These are phyloP conservation scores for Zygoascus hellenicus DNA, from an alignment of 1,139 yeast species.

Conservation along the genomic window DNA sequence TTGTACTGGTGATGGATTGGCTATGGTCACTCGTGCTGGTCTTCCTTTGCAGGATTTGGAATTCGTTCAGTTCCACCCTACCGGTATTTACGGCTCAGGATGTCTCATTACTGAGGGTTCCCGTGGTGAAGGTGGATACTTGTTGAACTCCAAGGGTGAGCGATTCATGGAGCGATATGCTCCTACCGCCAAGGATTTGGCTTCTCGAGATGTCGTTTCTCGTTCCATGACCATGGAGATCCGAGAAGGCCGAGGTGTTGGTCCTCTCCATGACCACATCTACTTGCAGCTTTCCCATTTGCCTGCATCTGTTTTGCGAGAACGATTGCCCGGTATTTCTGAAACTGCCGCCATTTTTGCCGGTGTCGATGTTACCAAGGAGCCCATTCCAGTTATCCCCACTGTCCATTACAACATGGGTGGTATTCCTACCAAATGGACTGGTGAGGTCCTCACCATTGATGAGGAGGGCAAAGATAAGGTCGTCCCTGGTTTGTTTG, in stretches of 20 bases:
- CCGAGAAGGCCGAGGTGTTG: conserved; percentile 99
- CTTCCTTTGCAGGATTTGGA: conserved; percentile 96
- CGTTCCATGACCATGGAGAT: conserved; percentile 98
- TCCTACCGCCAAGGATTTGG: conserved; percentile 97
- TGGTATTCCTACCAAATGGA: conserved; percentile 98
- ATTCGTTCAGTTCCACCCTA: conserved; percentile 98
- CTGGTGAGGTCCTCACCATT: conserved; percentile 85
- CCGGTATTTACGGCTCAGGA: conserved; percentile 98
- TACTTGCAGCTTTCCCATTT: conserved; percentile 89
- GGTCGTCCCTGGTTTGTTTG: conserved; percentile 88
- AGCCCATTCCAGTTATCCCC: conserved; percentile 97
- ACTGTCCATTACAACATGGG: conserved; percentile 99
- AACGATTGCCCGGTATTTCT: conserved; percentile 98
- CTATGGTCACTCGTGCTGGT: conserved; percentile 98
- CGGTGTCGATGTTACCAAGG: conserved; percentile 98
- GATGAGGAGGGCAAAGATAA: conserved; percentile 86
- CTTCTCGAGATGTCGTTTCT: conserved; percentile 97
- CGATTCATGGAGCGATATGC: conserved; percentile 99
- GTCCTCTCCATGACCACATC: conserved; percentile 93
- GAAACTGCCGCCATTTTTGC: conserved; percentile 98
- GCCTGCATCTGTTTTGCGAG: conserved; percentile 86
- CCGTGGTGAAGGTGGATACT: conserved; percentile 99
- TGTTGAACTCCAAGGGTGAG: conserved; percentile 96
- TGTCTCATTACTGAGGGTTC: conserved; percentile 99
- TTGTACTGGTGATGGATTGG: conserved; percentile 98